Evolutionary conservation across 495 filamentous ascomycete species (phyloP).

Genomic region (Podospora comata): DNA sequence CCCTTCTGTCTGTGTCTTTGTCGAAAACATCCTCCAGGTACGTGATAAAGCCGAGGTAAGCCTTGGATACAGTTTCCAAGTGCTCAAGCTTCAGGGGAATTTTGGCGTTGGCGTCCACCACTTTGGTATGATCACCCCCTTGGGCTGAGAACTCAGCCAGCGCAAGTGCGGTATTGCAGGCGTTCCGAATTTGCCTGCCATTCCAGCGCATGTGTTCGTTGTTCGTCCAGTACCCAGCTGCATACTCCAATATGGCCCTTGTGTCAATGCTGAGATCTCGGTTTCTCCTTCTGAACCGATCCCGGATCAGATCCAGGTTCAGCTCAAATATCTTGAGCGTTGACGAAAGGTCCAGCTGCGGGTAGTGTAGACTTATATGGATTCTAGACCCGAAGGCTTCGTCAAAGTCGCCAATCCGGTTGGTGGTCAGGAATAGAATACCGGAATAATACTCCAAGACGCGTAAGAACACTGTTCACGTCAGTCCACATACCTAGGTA

Average conservation of each 20-base stretch:
- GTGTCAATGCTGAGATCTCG: background rate
- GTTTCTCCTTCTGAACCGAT: background rate
- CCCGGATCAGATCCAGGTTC: conserved; percentile 9
- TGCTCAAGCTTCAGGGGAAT: background rate
- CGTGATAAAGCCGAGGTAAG: background rate
- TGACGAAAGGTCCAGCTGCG: conserved; percentile 22
- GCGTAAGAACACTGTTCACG: conserved; percentile 42
- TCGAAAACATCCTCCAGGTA: background rate
- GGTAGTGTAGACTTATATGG: conserved; percentile 49
- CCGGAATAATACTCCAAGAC: conserved; percentile 57
- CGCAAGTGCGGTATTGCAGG: conserved; percentile 39
- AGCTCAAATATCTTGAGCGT: conserved; percentile 19
- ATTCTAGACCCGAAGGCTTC: conserved; percentile 54
- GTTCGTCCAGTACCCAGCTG: conserved; percentile 11
- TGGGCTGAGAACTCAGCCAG: conserved; percentile 28
- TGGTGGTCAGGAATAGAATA: conserved; percentile 57
- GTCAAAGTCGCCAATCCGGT: conserved; percentile 52
- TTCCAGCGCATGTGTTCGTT: conserved; percentile 32
- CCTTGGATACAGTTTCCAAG: background rate
- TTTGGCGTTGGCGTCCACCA: background rate
- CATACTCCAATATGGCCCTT: conserved; percentile 15
- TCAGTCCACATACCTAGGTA: no score
- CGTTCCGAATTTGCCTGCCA: conserved; percentile 44
- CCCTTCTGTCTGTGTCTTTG: background rate
- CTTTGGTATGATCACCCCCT: background rate